Base-by-base conservation (phyloP, 2,329 filamentous ascomycete species). In the Coniosporium tulheliwenetii region DNA sequence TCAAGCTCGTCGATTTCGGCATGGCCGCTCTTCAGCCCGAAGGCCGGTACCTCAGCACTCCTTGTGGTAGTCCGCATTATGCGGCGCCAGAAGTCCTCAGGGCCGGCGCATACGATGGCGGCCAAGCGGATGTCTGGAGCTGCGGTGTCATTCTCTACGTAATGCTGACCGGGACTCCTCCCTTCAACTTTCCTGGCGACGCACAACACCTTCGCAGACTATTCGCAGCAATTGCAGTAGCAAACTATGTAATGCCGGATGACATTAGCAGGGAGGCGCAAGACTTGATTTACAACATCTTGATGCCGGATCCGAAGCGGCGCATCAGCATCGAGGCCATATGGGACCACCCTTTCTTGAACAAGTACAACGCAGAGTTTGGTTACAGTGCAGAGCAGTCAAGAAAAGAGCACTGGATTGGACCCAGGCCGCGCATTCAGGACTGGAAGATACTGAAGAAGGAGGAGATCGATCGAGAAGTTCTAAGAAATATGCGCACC, bases 1-100 rank as follows among this genome's bases (percentile, higher is more conserved):
- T 96, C 58, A 98, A 96, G 62, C 79, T 98, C 51, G 89, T 89
- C 39, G 91, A 98, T 59, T 98, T 98, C 59, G 89, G 91, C 35
- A 95, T 98, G 87, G 91, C 91, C 36, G 89, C 89, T 3, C 69
- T 96, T 35, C 89, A 96, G 57, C 83, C 83, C 3, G 72, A 76
- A 16, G 80, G 77, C 8, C 79, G 85, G 48, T 79, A 79, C 54
- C 72, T 98, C 26, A 82, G 76, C 42, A 96, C 91, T 1, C 85
- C 89, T 4, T 98, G 91, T 52, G 91, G 91, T 14, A 96, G 91
- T 47, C 91, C 91, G 15, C 91, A 96, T 60, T 98, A 98, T 53
- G 89, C 89, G 13, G 87, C 91, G 0, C 91, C 91, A 0, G 91
- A 98, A 57, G 76, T 98, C 30, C 80, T 95, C 45, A 76, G 77